Percentiles rank a stretch among this genome's conserved stretches.
Evolutionary conservation across 164 flowering plant genomes (phyloP).

Genomic region (Macadamia integrifolia): DNA sequence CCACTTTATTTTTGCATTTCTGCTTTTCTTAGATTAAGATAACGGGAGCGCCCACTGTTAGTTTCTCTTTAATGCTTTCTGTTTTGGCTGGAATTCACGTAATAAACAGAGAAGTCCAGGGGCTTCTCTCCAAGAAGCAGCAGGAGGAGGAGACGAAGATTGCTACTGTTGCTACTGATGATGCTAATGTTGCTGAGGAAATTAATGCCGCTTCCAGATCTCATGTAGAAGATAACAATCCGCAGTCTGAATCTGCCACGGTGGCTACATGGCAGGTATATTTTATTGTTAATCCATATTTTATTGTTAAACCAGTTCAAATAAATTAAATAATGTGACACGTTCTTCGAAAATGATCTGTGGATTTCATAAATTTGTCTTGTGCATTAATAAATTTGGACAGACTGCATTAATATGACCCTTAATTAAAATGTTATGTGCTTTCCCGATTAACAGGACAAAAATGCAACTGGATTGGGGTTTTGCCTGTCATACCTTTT

Average conservation of each 20-base stretch:
- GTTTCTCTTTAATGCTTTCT: background rate
- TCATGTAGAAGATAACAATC: constrained; percentile 1
- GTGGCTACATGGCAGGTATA: background rate
- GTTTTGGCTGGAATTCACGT: background rate
- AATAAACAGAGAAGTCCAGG: constrained; percentile 28
- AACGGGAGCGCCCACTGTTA: too few relatives aligned
- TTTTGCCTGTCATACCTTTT: too few relatives aligned
- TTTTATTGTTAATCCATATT: background rate
- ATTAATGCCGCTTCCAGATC: background rate
- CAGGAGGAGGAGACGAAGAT: constrained; percentile 5
- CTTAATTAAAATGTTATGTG: too few relatives aligned
- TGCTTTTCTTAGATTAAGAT: too few relatives aligned
- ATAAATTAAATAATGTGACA: too few relatives aligned
- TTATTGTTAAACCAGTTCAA: background rate
- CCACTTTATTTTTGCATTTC: too few relatives aligned
- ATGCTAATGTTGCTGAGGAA: background rate
- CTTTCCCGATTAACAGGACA: too few relatives aligned
- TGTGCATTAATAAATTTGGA: too few relatives aligned
- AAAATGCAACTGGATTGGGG: too few relatives aligned
- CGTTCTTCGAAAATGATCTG: too few relatives aligned
- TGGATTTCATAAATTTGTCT: too few relatives aligned
- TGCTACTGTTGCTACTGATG: background rate
- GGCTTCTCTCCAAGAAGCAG: constrained; percentile 25
- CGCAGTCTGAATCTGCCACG: background rate
- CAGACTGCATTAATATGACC: too few relatives aligned